A percentile compares a stretch with the other conserved stretches of the same genome.
phyloP scores from a whole-genome alignment of 2,329 filamentous ascomycete genomes.

The Sporothrix mexicana region DNA sequence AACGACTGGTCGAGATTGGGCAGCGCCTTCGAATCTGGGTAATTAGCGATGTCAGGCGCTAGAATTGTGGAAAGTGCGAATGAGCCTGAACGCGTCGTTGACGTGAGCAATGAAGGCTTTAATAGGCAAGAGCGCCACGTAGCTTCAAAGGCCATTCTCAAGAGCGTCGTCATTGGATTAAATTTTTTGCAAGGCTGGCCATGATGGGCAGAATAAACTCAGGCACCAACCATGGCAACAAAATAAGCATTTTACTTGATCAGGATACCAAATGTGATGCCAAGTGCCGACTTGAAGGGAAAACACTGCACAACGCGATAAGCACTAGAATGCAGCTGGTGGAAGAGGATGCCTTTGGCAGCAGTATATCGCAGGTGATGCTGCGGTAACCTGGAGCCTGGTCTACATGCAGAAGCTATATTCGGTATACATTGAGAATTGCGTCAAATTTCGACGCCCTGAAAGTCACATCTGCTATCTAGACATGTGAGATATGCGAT shows the following conservation, averaged over 20 bases:
- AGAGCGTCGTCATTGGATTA: background rate
- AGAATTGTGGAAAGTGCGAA: constrained; percentile 12
- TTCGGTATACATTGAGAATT: background rate
- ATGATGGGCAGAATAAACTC: too few relatives aligned
- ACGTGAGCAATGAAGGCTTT: constrained; percentile 17
- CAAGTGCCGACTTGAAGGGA: background rate
- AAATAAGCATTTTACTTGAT: background rate
- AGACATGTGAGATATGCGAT: background rate
- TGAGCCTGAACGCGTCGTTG: background rate
- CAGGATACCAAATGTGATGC: too few relatives aligned
- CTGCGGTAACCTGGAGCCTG: background rate
- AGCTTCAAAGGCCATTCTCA: constrained; percentile 4
- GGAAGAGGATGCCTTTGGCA: background rate
- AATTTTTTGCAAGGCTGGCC: background rate
- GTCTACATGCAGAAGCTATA: background rate
- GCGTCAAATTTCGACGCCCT: background rate
- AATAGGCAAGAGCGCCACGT: constrained; percentile 32
- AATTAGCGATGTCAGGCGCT: constrained; percentile 18
- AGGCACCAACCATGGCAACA: background rate
- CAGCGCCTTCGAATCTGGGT: constrained; percentile 10
- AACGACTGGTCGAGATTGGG: constrained; percentile 20
- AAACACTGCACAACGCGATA: background rate
- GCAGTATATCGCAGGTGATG: background rate
- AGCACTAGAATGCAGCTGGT: background rate
- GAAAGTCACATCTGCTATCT: background rate